Evolutionary conservation across 345 rosid species (phyloP), one percentile per base, ranked within the genome.

Genomic region (Garcia nutans): DNA sequence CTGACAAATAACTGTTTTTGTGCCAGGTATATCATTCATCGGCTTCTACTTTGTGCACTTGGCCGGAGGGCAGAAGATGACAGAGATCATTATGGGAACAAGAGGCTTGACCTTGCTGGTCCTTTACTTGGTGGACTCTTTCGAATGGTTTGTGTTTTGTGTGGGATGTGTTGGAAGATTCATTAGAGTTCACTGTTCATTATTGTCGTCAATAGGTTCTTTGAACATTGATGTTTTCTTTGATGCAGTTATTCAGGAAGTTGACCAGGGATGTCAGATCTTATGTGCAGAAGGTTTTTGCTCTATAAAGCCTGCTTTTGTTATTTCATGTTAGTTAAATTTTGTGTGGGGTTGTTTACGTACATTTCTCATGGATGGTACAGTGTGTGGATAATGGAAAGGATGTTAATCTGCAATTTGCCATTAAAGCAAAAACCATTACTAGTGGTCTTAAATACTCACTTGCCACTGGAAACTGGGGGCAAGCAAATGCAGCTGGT

Each of bases 61-160:
- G 94, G 94, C 76, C 93, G 94, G 79, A 87, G 96, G 84, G 88
- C 98, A 70, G 99, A 96, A 81, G 98, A 96, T 85, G 99, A 96
- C 71, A 89, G 99, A 74, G 99, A 96, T 86, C 99, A 96, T 78
- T 96, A 96, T 82, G 99, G 99, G 74, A 93, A 96, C 87, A 96
- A 96, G 82, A 92, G 99, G 88, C 98, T 96, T 69, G 99, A 95
- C 83, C 99, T 96, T 83, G 99, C 99, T 71, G 99, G 99, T 73
- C 99, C 99, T 44, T 84, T 96, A 77, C 96, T 96, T 74, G 99
- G 99, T 56, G 99, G 98, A 78, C 88, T 96, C 47, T 96, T 96
- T 77, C 87, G 99, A 88, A 91, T 90, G 98, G 99, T 96, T 58
- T 78, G 91, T 78, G 86, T 77, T 78, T n/a, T 42, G 13, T 9